Percentiles rank a stretch among this genome's conserved stretches.
phyloP scores from a whole-genome alignment of 2,329 filamentous ascomycete genomes.

The Fusarium nodosum region DNA sequence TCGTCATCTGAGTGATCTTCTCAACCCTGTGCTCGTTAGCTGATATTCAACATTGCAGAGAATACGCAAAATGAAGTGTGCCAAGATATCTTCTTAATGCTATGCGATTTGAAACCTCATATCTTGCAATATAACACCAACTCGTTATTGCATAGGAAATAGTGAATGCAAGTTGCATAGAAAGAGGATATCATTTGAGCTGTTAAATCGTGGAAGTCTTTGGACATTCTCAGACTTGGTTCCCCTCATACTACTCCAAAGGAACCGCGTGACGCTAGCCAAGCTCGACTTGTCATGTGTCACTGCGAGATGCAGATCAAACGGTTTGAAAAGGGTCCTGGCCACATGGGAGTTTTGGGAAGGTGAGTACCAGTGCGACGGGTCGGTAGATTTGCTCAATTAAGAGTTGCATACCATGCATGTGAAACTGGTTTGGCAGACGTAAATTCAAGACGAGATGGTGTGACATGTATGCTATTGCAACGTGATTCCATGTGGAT shows the following conservation, averaged over 20 bases:
- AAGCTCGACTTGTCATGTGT: conserved; percentile 7
- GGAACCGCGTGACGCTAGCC: not conserved
- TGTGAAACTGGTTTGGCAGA: not conserved
- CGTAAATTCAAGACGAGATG: not conserved
- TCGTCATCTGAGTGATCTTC: too few relatives aligned
- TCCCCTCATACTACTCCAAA: conserved; percentile 8
- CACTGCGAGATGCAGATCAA: conserved; percentile 13
- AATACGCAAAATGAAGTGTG: not conserved
- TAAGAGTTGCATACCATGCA: not conserved
- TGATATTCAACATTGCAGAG: not conserved
- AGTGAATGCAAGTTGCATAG: rapidly evolving
- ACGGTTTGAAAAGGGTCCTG: not conserved
- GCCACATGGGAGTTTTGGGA: conserved; percentile 6
- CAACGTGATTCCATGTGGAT: not conserved
- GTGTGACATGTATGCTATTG: not conserved
- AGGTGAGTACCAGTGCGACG: conserved; percentile 8
- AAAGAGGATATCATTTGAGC: not conserved
- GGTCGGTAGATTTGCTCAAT: conserved; percentile 1
- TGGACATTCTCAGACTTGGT: not conserved
- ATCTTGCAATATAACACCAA: not conserved
- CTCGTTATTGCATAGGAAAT: rapidly evolving
- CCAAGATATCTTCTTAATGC: rapidly evolving
- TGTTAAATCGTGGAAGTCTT: not conserved
- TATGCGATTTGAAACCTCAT: rapidly evolving
- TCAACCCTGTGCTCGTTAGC: not conserved